Evolutionary conservation across 2,329 filamentous ascomycete species (phyloP).

Genomic region (Aureobasidium sp.): DNA sequence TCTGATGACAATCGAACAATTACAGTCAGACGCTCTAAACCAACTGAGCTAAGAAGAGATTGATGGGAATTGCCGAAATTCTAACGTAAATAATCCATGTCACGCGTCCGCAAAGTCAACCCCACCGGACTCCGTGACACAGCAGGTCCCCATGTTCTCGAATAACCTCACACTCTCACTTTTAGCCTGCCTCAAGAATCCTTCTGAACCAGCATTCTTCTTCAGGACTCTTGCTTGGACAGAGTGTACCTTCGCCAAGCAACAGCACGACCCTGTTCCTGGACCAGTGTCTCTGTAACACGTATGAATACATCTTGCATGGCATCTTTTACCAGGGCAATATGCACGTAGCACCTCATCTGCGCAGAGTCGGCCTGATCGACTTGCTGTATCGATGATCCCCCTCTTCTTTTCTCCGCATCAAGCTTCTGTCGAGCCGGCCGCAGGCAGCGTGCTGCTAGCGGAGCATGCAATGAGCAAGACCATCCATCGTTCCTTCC

Average conservation of each 20-base stretch:
- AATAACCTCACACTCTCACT: background rate
- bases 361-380: background rate
- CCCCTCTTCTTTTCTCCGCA: slow-evolving; percentile 1
- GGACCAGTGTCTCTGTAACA: background rate
- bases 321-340: background rate
- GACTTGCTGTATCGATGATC: background rate
- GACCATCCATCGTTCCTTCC: background rate
- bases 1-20: slow-evolving; percentile 11
- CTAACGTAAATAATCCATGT: background rate
- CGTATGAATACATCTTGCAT: background rate
- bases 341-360: slow-evolving; percentile 1
- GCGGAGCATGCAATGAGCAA: background rate
- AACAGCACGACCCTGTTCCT: background rate
- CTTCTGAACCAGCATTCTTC: background rate
- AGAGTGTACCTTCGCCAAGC: background rate
- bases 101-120: background rate
- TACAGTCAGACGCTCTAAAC: slow-evolving; percentile 15
- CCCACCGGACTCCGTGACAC: background rate
- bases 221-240: background rate
- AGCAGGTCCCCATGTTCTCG: background rate
- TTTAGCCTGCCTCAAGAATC: background rate
- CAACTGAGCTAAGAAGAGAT: slow-evolving; percentile 15
- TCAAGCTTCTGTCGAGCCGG: background rate
- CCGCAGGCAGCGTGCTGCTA: background rate
- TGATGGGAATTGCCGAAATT: background rate